A percentile compares a stretch with the other conserved stretches of the same genome.
Evolutionary conservation across 208 protist species (phyloP).

Genomic region (Wallacemonas collosoma): DNA sequence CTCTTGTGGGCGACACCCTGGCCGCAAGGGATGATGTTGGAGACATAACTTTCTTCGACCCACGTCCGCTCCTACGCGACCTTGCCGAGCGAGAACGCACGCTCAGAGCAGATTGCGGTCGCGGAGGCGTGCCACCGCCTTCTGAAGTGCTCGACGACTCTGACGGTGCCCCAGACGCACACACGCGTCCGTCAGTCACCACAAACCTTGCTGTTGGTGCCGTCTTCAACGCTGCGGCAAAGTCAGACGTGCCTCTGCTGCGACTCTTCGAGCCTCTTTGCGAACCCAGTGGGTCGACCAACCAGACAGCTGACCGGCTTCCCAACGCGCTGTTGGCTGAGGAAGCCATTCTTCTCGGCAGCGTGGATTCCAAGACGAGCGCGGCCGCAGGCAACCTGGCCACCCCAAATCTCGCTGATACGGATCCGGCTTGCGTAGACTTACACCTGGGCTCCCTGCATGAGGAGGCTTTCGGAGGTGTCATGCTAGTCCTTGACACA

Average conservation of each 20-base stretch:
- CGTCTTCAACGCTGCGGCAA: background rate
- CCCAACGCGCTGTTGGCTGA: background rate
- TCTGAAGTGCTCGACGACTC: background rate
- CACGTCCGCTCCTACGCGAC: background rate
- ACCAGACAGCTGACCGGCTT: background rate
- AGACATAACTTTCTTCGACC: conserved; percentile 8
- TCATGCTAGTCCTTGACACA: conserved; percentile 62
- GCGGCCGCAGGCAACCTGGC: background rate
- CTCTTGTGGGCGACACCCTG: background rate
- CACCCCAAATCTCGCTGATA: background rate
- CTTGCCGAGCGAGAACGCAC: background rate
- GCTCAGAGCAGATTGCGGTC: background rate
- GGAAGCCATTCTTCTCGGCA: conserved; percentile 6
- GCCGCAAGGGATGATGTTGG: background rate
- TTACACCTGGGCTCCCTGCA: conserved; percentile 36
- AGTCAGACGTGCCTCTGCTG: background rate
- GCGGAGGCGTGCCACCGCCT: too few relatives aligned
- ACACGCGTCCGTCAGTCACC: background rate
- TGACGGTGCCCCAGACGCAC: background rate
- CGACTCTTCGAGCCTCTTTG: background rate
- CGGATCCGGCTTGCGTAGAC: conserved; percentile 24
- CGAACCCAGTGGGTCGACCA: background rate
- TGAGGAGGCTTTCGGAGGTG: conserved; percentile 40
- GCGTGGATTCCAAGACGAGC: background rate
- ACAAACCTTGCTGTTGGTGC: background rate